A percentile compares a stretch with the other conserved stretches of the same genome.
Conservation (phyloP, 179 eudicot genomes). For the Camellia oleifera region DNA sequence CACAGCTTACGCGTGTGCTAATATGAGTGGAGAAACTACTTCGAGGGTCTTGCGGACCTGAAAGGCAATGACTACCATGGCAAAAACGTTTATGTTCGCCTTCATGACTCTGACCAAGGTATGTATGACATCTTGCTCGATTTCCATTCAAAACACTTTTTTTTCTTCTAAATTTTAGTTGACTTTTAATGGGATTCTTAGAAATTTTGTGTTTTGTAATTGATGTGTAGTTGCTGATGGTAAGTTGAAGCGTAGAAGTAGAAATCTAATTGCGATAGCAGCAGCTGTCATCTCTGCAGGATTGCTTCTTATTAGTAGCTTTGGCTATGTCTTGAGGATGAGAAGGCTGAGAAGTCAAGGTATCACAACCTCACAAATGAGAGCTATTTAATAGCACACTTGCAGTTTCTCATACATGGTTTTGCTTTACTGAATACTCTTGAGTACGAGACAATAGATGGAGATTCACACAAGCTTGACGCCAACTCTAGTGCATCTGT, state of each 20-base stretch:
- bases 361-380: not conserved
- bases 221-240: not conserved
- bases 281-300: not conserved
- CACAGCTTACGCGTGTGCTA: not conserved
- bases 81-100: too few species aligned
- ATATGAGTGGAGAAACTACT: too few species aligned
- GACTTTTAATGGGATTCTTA: too few species aligned
- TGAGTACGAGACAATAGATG: not conserved
- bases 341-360: slow-evolving; percentile 14
- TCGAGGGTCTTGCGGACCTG: too few species aligned
- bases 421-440: not conserved
- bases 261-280: slow-evolving; percentile 12
- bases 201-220: not conserved
- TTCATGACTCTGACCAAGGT: too few species aligned
- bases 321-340: not conserved
- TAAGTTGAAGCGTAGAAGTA: not conserved
- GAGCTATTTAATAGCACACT: not conserved
- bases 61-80: too few species aligned
- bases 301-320: not conserved
- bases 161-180: too few species aligned
- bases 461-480: not conserved
- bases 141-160: too few species aligned
- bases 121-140: too few species aligned
- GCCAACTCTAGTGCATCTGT: not conserved
- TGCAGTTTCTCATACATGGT: not conserved